Conservation (phyloP, 495 filamentous ascomycete genomes). For the Acidomyces sp. region DNA sequence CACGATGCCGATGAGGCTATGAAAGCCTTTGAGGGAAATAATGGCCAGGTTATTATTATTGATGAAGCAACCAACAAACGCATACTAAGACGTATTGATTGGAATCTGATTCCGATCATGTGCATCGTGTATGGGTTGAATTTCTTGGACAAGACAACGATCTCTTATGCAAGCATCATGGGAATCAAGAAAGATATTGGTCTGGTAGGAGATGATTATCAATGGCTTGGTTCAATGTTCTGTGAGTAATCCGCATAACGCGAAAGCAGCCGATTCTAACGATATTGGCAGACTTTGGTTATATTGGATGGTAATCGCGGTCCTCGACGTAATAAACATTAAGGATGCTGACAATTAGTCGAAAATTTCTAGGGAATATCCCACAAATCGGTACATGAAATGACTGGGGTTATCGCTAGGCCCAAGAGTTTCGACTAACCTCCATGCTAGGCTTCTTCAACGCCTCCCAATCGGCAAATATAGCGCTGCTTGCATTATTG, state of each 20-base stretch:
- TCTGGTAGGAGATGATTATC: conserved; percentile 36
- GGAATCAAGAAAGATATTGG: conserved; percentile 34
- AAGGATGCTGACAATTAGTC: too few species aligned
- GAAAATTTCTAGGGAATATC: too few species aligned
- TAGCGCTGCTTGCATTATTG: conserved; percentile 31
- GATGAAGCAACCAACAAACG: conserved; percentile 41
- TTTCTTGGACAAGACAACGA: conserved; percentile 45
- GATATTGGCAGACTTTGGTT: conserved; percentile 27
- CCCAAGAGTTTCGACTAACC: too few species aligned
- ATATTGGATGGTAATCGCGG: too few species aligned
- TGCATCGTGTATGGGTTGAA: conserved; percentile 19
- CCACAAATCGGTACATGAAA: conserved; percentile 45
- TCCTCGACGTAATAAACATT: too few species aligned
- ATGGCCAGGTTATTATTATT: conserved; percentile 38
- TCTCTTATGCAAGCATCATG: conserved; percentile 43
- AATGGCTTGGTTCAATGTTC: conserved; percentile 42
- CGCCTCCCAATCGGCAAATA: conserved; percentile 41
- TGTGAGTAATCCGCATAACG: conserved; percentile 25
- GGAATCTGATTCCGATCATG: conserved; percentile 28
- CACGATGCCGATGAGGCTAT: conserved; percentile 50
- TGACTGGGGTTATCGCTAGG: too few species aligned
- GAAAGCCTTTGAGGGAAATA: conserved; percentile 39
- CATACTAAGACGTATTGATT: conserved; percentile 31
- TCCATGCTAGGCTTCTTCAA: conserved; percentile 47
- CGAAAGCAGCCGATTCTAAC: too few species aligned